Conservation (phyloP, 805 yeast genomes). For the Candida loeiensis region DNA sequence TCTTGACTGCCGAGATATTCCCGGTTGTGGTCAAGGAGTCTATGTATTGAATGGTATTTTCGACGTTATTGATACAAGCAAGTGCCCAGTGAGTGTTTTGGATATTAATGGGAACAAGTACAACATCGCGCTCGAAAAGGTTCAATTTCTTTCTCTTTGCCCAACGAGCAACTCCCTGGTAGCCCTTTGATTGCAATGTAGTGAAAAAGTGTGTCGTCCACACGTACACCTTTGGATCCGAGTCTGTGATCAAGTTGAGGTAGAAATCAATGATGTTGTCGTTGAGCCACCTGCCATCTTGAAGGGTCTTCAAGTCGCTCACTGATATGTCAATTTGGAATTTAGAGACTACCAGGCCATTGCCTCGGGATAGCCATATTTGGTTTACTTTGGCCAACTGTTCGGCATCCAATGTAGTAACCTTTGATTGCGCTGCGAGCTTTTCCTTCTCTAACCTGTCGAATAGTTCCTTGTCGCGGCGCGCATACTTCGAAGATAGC, state of each 20-base stretch:
- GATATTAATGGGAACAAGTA: constrained; percentile 84
- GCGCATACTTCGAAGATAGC: constrained; percentile 13
- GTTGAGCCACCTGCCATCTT: constrained; percentile 78
- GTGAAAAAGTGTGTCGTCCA: constrained; percentile 90
- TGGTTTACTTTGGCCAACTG: constrained; percentile 33
- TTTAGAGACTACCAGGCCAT: constrained; percentile 27
- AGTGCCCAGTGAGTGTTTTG: constrained; percentile 89
- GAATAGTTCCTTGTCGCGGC: constrained; percentile 8
- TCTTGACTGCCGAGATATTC: constrained; percentile 39
- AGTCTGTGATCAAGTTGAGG: constrained; percentile 50
- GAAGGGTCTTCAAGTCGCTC: constrained; percentile 68
- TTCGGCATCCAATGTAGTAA: constrained; percentile 22
- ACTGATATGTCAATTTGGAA: constrained; percentile 57
- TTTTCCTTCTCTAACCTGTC: constrained; percentile 6
- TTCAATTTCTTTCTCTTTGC: constrained; percentile 70
- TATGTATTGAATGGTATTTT: constrained; percentile 59
- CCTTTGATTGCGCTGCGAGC: constrained; percentile 5
- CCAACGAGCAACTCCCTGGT: constrained; percentile 80
- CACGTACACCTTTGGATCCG: constrained; percentile 48
- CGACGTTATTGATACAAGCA: constrained; percentile 66
- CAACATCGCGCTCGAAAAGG: constrained; percentile 57
- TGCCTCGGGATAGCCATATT: constrained; percentile 26
- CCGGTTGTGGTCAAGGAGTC: constrained; percentile 67
- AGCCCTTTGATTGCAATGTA: constrained; percentile 67
- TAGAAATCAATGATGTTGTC: constrained; percentile 88